A percentile compares a stretch with the other conserved stretches of the same genome.
These are phyloP conservation scores for Tolypocladium pustulatum DNA, from an alignment of 2,329 filamentous ascomycete species.

Conservation along the genomic window DNA sequence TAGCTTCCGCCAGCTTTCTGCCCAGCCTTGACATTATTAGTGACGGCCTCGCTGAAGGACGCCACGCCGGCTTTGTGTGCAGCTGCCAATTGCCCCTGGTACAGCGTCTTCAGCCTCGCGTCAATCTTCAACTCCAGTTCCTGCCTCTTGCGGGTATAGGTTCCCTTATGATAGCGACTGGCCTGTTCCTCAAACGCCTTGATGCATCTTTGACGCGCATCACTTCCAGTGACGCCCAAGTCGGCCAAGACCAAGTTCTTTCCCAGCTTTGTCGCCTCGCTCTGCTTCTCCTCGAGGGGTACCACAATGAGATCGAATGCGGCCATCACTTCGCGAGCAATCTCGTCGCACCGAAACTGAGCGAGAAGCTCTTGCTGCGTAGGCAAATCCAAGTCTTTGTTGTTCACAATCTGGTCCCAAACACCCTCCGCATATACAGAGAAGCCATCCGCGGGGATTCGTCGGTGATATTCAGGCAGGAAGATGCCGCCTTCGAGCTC, in stretches of 20 bases:
- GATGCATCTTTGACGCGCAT: conserved; percentile 61
- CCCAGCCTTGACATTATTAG: conserved; percentile 75
- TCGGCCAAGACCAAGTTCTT: conserved; percentile 61
- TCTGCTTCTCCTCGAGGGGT: conserved; percentile 80
- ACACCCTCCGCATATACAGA: conserved; percentile 86
- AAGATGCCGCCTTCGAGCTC: conserved; percentile 73
- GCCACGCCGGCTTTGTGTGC: conserved; percentile 81
- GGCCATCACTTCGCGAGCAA: conserved; percentile 76
- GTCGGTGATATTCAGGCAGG: conserved; percentile 84
- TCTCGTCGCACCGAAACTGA: conserved; percentile 97
- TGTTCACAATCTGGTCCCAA: conserved; percentile 98
- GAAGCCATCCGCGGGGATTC: conserved; percentile 96
- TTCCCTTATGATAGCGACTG: conserved; percentile 91
- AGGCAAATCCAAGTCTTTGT: conserved; percentile 93
- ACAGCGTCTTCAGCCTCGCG: conserved; percentile 75
- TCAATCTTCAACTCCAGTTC: conserved; percentile 86
- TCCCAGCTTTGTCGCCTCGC: conserved; percentile 62
- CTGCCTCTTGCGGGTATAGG: conserved; percentile 74
- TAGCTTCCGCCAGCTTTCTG: conserved; percentile 87
- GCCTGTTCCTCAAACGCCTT: conserved; percentile 85
- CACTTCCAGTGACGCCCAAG: conserved; percentile 63
- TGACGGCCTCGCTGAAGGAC: conserved; percentile 79
- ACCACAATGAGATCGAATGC: conserved; percentile 72
- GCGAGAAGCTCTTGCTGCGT: conserved; percentile 95
- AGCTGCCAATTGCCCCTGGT: conserved; percentile 76